Percentiles rank a stretch among this genome's conserved stretches.
Conservation (phyloP, 139 green algal species). For the Zygnema circumcarinatum region DNA sequence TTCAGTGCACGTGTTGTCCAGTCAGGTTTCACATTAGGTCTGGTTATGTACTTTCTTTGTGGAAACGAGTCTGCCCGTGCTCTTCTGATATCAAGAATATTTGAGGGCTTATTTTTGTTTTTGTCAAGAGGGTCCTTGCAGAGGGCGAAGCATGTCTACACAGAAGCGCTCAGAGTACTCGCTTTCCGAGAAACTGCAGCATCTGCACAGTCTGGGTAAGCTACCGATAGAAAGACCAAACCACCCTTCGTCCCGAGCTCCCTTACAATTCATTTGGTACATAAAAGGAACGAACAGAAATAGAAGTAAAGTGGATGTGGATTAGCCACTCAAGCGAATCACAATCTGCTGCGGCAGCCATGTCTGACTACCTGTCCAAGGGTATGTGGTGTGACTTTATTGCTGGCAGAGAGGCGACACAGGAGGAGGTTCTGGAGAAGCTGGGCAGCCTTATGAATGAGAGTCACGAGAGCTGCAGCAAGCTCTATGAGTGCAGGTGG, state of each 20-base stretch:
- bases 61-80: too few relatives aligned
- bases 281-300: too few relatives aligned
- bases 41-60: too few relatives aligned
- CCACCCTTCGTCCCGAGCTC: too few relatives aligned
- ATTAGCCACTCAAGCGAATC: too few relatives aligned
- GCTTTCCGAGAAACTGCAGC: constrained; percentile 17
- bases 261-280: too few relatives aligned
- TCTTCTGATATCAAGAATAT: too few relatives aligned
- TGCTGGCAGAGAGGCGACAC: neutral
- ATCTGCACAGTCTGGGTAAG: constrained; percentile 23
- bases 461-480: constrained; percentile 81
- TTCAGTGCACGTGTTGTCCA: neutral
- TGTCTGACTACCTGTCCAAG: too few relatives aligned
- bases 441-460: constrained; percentile 88
- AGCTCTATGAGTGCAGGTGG: constrained; percentile 90
- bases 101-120: neutral
- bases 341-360: too few relatives aligned
- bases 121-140: neutral
- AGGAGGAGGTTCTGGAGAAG: constrained; percentile 28
- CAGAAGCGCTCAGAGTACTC: constrained; percentile 29
- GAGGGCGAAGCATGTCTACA: constrained; percentile 51
- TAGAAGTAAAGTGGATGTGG: too few relatives aligned
- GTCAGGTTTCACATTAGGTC: too few relatives aligned
- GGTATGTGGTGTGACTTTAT: neutral
- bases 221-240: too few relatives aligned